phyloP scores from a whole-genome alignment of 2,329 filamentous ascomycete genomes.

The Nannizziopsis arthrosporioides region DNA sequence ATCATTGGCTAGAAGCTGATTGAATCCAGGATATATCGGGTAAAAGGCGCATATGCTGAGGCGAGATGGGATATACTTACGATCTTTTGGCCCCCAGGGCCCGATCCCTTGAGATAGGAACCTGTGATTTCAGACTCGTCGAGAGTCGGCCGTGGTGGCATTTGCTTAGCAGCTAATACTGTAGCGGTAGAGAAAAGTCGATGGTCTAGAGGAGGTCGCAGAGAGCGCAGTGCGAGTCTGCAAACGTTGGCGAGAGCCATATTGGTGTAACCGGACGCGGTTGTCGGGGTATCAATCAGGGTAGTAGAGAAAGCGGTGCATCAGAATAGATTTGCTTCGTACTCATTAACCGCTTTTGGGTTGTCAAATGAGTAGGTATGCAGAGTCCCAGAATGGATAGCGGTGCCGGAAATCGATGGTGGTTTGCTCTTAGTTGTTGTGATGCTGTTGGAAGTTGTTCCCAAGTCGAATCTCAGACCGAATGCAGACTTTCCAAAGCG shows the following conservation, averaged over 20 bases:
- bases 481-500: too few species aligned
- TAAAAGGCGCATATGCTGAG: not conserved
- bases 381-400: too few species aligned
- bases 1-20: too few species aligned
- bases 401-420: too few species aligned
- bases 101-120: conserved; percentile 77
- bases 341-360: too few species aligned
- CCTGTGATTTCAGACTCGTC: conserved; percentile 71
- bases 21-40: not conserved
- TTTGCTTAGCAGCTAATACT: conserved; percentile 39
- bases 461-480: too few species aligned
- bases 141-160: conserved; percentile 66
- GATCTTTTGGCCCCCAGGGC: conserved; percentile 93
- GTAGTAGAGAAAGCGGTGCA: not conserved
- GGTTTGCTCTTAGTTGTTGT: too few species aligned
- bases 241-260: not conserved
- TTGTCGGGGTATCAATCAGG: not conserved
- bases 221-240: not conserved
- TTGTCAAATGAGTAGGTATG: too few species aligned
- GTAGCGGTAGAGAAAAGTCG: conserved; percentile 20
- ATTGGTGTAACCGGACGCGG: not conserved
- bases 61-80: conserved; percentile 34
- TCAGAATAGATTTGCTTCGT: too few species aligned
- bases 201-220: not conserved
- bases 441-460: too few species aligned